A percentile compares a stretch with the other conserved stretches of the same genome.
These are phyloP conservation scores for Paramecium biaurelia DNA, from an alignment of 73 alveolate species.

Conservation along the genomic window DNA sequence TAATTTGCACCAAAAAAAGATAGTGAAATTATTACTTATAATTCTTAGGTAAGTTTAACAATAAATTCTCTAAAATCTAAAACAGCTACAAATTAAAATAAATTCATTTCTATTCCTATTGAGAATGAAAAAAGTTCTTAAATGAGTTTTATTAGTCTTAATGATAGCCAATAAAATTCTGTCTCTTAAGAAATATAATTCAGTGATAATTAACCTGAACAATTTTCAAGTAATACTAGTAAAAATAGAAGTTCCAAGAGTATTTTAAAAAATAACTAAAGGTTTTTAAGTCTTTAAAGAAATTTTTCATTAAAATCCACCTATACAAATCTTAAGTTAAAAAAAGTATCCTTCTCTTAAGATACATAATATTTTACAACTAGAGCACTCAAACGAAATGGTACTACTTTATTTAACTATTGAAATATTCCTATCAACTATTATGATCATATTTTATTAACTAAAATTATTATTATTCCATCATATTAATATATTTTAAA, in stretches of 20 bases:
- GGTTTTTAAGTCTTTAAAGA: not conserved
- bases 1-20: constrained; percentile 41
- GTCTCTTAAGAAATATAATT: not conserved
- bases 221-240: not conserved
- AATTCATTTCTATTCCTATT: not conserved
- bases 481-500: too few species aligned
- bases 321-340: not conserved
- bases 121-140: not conserved
- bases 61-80: not conserved
- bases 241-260: not conserved
- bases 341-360: constrained; percentile 5
- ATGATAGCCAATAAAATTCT: not conserved
- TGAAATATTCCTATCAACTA: not conserved
- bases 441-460: not conserved
- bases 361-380: not conserved
- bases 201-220: not conserved
- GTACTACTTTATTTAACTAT: not conserved
- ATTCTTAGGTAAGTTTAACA: not conserved
- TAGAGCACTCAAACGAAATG: not conserved
- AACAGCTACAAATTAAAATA: not conserved
- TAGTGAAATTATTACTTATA: not conserved
- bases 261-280: not conserved
- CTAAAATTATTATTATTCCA: not conserved
- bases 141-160: not conserved
- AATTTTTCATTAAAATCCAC: not conserved